These are phyloP conservation scores for Aegilops bicornis DNA, from an alignment of 176 grass and related monocot species.

Conservation along the genomic window DNA sequence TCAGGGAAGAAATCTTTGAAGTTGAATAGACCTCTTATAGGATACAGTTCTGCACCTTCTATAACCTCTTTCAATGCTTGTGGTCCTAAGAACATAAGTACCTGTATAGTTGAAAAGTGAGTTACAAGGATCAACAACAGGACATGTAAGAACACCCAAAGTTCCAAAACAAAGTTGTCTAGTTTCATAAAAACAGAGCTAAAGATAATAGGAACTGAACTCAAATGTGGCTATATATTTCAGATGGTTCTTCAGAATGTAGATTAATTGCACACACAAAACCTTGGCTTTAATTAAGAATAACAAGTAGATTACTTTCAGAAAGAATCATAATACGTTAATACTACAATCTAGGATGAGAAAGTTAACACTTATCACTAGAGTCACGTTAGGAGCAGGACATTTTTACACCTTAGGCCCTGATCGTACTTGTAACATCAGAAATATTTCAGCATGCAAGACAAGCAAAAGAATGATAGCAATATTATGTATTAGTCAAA, in stretches of 20 bases:
- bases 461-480: not conserved
- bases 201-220: conserved; percentile 1
- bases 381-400: not conserved
- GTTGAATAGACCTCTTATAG: conserved; percentile 84
- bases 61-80: conserved; percentile 75
- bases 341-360: not conserved
- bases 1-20: conserved; percentile 80
- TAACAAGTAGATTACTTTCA: not conserved
- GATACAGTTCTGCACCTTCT: conserved; percentile 81
- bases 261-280: not conserved
- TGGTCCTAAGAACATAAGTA: conserved; percentile 84
- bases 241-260: conserved; percentile 11
- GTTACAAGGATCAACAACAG: not conserved
- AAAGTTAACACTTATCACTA: conserved; percentile 1
- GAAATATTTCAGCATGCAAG: not conserved
- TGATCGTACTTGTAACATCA: not conserved
- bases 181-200: not conserved
- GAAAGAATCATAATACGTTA: not conserved
- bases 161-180: not conserved
- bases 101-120: conserved; percentile 48
- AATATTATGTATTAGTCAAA: not conserved
- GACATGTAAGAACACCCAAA: conserved; percentile 13
- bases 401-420: not conserved
- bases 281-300: conserved; percentile 7
- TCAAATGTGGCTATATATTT: conserved; percentile 19